Base-by-base conservation (phyloP, 2,329 filamentous ascomycete genomes). In the Sclerotinia glacialis region DNA sequence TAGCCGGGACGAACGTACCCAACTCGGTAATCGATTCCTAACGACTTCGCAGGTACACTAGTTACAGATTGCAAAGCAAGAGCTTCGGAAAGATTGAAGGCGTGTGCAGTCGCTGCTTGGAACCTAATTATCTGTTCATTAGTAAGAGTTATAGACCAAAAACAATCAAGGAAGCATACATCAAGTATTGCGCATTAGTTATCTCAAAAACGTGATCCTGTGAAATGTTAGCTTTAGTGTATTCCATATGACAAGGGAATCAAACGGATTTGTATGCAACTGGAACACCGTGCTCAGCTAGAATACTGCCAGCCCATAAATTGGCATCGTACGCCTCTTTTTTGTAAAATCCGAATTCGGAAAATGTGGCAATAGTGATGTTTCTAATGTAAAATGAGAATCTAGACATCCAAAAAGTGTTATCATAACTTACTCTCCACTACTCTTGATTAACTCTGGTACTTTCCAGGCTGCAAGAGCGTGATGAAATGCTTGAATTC, bases 1-100 rank as follows among this genome's bases (percentile, higher is more conserved):
- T 81, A 83, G 5, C 81, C 80, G 4, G 78, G 71, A 18, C 77
- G 77, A 11, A 75, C 75, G 67, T 79, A 82, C 3, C 82, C 82
- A 3, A 83, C 76, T 1, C 81, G 78, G 67, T 80, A 74, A 54
- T 78, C 77, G 34, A 81, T 74, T 44, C 80, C 78, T 1, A 82
- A 71, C 3, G 80, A 78, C 14, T 75, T 77, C 5, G 81, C 81
- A 5, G 81, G 81, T 1, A 81, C 75, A 4, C 79, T 81, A 0
- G 80, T 83, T 7, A 83, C 78, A 5, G 80, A 77, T 62, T 79
- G 77, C 18, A 82, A 68, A 23, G 80, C 79, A 49, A 78, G 77
- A 28, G 78, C 74, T 50, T 76, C 77, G 0, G 79, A 74, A 8
- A 82, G 74, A 34, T 78, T 75, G 67, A 81, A 83, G 1, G 79